phyloP scores from a whole-genome alignment of 202 grass and related monocot genomes.

The Zoysia matrella region DNA sequence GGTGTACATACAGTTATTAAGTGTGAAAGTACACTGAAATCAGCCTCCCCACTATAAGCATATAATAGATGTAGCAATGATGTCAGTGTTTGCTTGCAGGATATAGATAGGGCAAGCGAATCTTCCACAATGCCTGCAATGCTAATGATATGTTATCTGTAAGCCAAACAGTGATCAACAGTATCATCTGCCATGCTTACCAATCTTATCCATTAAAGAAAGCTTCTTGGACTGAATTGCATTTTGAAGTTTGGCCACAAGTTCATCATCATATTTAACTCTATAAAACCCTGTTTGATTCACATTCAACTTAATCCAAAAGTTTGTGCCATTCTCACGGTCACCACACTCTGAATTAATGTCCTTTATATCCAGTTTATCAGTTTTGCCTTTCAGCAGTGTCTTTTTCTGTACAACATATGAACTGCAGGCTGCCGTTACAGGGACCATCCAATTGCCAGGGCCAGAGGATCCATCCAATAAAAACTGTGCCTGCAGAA shows the following conservation, averaged over 20 bases:
- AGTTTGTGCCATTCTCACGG: conserved; percentile 43
- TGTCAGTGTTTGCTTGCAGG: conserved; percentile 70
- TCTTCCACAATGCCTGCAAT: conserved; percentile 79
- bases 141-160: conserved; percentile 40
- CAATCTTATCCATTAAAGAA: conserved; percentile 82
- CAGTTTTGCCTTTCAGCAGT: conserved; percentile 68
- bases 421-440: conserved; percentile 65
- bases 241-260: conserved; percentile 68
- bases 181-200: conserved; percentile 47
- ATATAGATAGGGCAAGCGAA: conserved; percentile 68
- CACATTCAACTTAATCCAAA: conserved; percentile 90
- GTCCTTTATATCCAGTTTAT: conserved; percentile 57
- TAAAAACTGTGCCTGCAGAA: conserved; percentile 39
- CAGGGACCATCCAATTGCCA: conserved; percentile 83
- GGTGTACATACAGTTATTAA: conserved; percentile 64
- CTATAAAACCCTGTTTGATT: conserved; percentile 94
- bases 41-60: conserved; percentile 58
- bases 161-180: conserved; percentile 27
- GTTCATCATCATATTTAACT: conserved; percentile 80
- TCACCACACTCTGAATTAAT: conserved; percentile 41
- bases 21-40: conserved; percentile 86
- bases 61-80: conserved; percentile 73
- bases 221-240: conserved; percentile 71
- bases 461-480: conserved; percentile 54
- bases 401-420: conserved; percentile 61